phyloP scores from a whole-genome alignment of 1,139 yeast genomes.

The Blastobotrys serpentis region DNA sequence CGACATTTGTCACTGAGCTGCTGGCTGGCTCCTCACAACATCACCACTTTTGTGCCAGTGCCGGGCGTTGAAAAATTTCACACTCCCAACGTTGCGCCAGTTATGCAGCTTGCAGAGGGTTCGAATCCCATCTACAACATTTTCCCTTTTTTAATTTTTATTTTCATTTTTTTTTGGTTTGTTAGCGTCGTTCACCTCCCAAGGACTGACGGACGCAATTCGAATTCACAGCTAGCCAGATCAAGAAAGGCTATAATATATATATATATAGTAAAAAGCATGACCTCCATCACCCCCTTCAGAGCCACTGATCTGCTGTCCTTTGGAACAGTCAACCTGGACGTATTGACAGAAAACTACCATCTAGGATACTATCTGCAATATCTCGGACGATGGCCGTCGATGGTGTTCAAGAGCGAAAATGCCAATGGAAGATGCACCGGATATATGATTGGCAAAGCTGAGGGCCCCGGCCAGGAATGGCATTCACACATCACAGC shows the following conservation, averaged over 20 bases:
- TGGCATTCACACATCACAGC: constrained; percentile 99
- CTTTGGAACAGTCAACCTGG: constrained; percentile 74
- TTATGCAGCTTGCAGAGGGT: neutral
- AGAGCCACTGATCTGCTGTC: constrained; percentile 79
- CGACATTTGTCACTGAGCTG: constrained; percentile 55
- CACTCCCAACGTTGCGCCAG: neutral
- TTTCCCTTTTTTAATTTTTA: too few relatives aligned
- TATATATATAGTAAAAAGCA: too few relatives aligned
- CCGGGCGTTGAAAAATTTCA: neutral
- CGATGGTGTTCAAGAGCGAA: constrained; percentile 74
- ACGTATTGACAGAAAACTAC: constrained; percentile 87
- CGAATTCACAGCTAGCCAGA: too few relatives aligned
- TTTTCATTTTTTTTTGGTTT: too few relatives aligned
- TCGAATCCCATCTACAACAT: too few relatives aligned
- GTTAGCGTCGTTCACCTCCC: too few relatives aligned
- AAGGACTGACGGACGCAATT: too few relatives aligned
- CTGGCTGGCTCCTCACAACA: neutral
- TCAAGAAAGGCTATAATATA: too few relatives aligned
- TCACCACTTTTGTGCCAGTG: neutral
- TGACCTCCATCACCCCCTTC: constrained; percentile 84
- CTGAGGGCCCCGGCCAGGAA: constrained; percentile 79
- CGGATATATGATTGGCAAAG: constrained; percentile 81
- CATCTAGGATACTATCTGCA: constrained; percentile 79
- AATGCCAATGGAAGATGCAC: constrained; percentile 39
- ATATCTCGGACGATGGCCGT: constrained; percentile 84